Evolutionary conservation across 257 asterid species (phyloP).

Genomic region (Plantago major): DNA sequence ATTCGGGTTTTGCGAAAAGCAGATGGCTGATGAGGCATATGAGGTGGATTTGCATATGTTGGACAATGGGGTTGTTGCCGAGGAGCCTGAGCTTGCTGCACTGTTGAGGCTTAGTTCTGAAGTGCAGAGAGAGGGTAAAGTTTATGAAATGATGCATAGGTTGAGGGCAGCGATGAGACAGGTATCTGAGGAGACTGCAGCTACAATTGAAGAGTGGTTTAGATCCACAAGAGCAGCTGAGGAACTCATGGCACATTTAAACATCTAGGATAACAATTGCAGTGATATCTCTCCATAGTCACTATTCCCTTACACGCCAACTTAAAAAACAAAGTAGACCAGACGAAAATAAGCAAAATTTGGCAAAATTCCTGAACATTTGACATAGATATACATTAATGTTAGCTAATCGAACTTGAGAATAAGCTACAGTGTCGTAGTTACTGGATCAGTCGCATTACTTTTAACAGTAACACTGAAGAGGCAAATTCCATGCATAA

Average conservation of each 20-base stretch:
- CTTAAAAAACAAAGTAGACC: too few species aligned
- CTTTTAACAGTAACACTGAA: too few species aligned
- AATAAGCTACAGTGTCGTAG: too few species aligned
- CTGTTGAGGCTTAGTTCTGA: conserved; percentile 62
- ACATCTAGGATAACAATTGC: neutral
- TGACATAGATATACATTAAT: neutral
- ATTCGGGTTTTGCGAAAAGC: too few species aligned
- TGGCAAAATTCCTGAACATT: neutral
- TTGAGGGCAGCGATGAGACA: conserved; percentile 79
- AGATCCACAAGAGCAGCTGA: conserved; percentile 44
- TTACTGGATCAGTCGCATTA: too few species aligned
- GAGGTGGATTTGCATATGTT: too few species aligned
- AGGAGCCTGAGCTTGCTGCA: conserved; percentile 83
- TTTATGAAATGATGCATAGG: conserved; percentile 86
- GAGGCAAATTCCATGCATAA: neutral
- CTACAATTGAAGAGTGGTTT: too few species aligned
- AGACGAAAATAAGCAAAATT: neutral
- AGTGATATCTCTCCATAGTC: neutral
- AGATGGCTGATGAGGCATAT: too few species aligned
- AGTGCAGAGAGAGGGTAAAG: conserved; percentile 50
- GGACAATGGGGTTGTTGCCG: too few species aligned
- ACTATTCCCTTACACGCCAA: too few species aligned
- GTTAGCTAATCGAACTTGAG: conserved; percentile 8
- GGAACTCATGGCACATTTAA: neutral
- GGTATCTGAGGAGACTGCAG: too few species aligned